Evolutionary conservation across 225 moss, liverwort and hornwort genomes (phyloP), one percentile per base, ranked within the genome.

Genomic region (Antitrichia curtipendula): DNA sequence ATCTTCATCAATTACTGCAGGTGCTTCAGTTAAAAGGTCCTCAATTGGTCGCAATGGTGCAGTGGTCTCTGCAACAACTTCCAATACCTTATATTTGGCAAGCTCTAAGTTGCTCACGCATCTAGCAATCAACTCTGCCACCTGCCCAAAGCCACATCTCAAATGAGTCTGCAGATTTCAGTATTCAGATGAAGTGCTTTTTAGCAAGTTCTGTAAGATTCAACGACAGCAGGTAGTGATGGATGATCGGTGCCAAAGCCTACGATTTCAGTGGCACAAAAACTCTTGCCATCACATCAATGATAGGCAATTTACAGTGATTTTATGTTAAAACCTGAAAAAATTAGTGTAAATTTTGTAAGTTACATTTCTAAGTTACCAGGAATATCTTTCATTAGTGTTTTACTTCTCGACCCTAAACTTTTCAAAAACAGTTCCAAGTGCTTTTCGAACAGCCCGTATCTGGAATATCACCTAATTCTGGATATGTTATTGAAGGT

Each of bases 101-200:
- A 95, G 94, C 65, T 93, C 89, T 86, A 94, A 89, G 86, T 97
- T 95, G 92, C 90, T 93, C 62, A 93, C 95, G 82, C 94, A 90
- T 82, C 88, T 85, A 68, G 88, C 95, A 85, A 97, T 96, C 84
- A 97, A 91, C 90, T 96, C 96, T 74, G 96, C 95, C 75, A 96
- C 92, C 96, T 97, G 93, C 80, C 81, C 82, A 85, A 79, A 52
- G 75, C 49, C 77, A 69, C 38, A 54, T 34, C 65, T 57, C 66
- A 80, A 50, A 74, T 86, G 52, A 86, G 83, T 68, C 52, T 74
- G 47, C 80, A 75, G 25, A 65, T 83, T 83, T n/a, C 23, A 22
- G 57, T 71, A 56, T 70, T 88, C 34, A 71, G 73, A 63, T 66
- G 66, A 79, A 57, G 24, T 38, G 36, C 38, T 53, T 59, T 66